Percentiles rank a stretch among this genome's conserved stretches.
Evolutionary conservation across 148 eudicot genomes (phyloP).

Genomic region (Amaranthus cruentus): DNA sequence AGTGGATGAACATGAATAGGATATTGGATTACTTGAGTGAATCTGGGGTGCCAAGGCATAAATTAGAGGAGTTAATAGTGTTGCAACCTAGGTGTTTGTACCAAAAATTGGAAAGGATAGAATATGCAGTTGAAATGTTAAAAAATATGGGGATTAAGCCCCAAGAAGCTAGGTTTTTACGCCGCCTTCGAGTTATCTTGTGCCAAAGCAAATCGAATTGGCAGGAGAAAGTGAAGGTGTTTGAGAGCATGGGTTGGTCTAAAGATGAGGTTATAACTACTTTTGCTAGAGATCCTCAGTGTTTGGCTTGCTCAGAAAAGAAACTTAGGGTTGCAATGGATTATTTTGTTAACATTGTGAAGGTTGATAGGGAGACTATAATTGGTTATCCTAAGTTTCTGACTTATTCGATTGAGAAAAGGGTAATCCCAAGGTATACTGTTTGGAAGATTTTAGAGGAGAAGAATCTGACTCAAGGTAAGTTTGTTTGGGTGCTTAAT

Average conservation of each 20-base stretch:
- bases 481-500: slow-evolving; percentile 15
- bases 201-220: slow-evolving; percentile 9
- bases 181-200: slow-evolving; percentile 8
- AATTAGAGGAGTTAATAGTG: slow-evolving; percentile 11
- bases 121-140: slow-evolving; percentile 12
- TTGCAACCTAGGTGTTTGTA: slow-evolving; percentile 19
- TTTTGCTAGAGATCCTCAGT: slow-evolving; percentile 6
- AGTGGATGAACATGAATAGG: not conserved
- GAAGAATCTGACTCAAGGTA: not conserved
- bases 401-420: slow-evolving; percentile 9
- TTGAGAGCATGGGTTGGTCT: slow-evolving; percentile 23
- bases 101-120: not conserved
- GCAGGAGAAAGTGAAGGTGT: slow-evolving; percentile 16
- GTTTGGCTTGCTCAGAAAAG: slow-evolving; percentile 19
- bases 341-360: slow-evolving; percentile 19
- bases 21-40: slow-evolving; percentile 9
- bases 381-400: slow-evolving; percentile 19
- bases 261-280: slow-evolving; percentile 6
- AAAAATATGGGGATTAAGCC: slow-evolving; percentile 12
- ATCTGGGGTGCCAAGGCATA: slow-evolving; percentile 7
- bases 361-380: slow-evolving; percentile 9
- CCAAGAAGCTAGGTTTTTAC: slow-evolving; percentile 8
- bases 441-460: slow-evolving; percentile 10
- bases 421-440: slow-evolving; percentile 17
- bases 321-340: slow-evolving; percentile 19